Evolutionary conservation across 2,329 filamentous ascomycete species (phyloP), one percentile per base, ranked within the genome.

Genomic region (Aspergillus thermomutatus): DNA sequence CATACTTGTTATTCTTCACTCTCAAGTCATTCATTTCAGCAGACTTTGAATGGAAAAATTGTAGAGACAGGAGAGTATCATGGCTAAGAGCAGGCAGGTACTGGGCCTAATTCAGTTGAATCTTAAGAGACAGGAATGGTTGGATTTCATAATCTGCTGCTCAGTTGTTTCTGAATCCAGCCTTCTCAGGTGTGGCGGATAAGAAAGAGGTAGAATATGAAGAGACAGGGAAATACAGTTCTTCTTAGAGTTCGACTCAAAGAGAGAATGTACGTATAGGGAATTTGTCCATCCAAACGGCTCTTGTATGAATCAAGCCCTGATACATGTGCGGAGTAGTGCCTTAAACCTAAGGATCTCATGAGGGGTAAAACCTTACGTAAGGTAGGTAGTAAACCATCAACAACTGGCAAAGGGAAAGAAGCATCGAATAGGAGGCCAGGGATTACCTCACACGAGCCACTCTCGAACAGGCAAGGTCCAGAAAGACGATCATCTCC

Each of bases 401-500:
- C 19, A 23, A 23, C 41, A 45, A 45, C 41, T 45, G 19, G 40
- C 21, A 14, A 34, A 37, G 14, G 19, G 19, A 45, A 7, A 3
- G n/a, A 11, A 45, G n/a, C n/a, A 40, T 52, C 55, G 51, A 56
- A 53, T 53, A 37, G 43, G 14, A 50, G 21, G 40, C 49, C 34
- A 21, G 46, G 50, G 27, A 50, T 46, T 48, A 27, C n/a, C 50
- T 53, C 46, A 45, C 50, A 34, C 50, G 49, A 56, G 48, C 41
- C 49, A 57, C 41, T 45, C 19, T 19, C 8, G 41, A 37, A 37
- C 5, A 37, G 31, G 31, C 11, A 34, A 17, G 31, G 31, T 4
- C 11, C 10, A 43, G 40, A 21, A 4, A 43, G 41, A 23, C 8
- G 41, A 21, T 45, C 41, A 45, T 45, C 41, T 45, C 41, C 41